These are phyloP conservation scores for Boletus reticulatus DNA, from an alignment of 768 basidiomycete genomes.

Conservation along the genomic window DNA sequence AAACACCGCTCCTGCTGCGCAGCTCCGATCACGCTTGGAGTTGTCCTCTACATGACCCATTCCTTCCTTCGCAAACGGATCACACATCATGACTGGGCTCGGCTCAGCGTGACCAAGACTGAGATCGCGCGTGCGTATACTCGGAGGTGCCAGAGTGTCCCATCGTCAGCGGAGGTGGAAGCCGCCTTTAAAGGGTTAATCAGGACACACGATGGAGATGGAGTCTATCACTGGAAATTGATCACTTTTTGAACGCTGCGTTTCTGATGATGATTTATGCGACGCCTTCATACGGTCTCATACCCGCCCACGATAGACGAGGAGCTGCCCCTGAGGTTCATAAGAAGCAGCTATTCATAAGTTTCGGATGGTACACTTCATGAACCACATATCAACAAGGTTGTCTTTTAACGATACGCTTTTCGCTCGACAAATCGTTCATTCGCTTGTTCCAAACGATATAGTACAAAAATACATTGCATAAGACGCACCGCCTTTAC, in stretches of 20 bases:
- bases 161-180: slow-evolving; percentile 31
- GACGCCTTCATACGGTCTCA: background rate
- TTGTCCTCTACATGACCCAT: too few relatives aligned
- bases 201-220: slow-evolving; percentile 29
- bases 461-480: background rate
- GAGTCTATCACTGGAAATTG: slow-evolving; percentile 29
- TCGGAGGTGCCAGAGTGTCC: slow-evolving; percentile 30
- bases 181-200: too few relatives aligned
- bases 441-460: background rate
- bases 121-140: slow-evolving; percentile 37
- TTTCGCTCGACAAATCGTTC: background rate
- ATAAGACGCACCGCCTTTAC: slow-evolving; percentile 16
- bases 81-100: slow-evolving; percentile 36
- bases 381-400: too few relatives aligned
- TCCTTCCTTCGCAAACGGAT: slow-evolving; percentile 43
- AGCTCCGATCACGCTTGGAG: slow-evolving; percentile 54
- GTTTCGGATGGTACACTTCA: too few relatives aligned
- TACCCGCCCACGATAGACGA: background rate
- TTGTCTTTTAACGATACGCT: too few relatives aligned
- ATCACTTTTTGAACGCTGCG: slow-evolving; percentile 14
- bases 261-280: background rate
- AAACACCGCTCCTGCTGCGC: slow-evolving; percentile 18
- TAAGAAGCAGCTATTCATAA: too few relatives aligned
- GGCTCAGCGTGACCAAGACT: slow-evolving; percentile 24
- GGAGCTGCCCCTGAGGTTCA: too few relatives aligned